Base-by-base conservation (phyloP, 1,284 basidiomycete species). In the Heterobasidion occidentale region DNA sequence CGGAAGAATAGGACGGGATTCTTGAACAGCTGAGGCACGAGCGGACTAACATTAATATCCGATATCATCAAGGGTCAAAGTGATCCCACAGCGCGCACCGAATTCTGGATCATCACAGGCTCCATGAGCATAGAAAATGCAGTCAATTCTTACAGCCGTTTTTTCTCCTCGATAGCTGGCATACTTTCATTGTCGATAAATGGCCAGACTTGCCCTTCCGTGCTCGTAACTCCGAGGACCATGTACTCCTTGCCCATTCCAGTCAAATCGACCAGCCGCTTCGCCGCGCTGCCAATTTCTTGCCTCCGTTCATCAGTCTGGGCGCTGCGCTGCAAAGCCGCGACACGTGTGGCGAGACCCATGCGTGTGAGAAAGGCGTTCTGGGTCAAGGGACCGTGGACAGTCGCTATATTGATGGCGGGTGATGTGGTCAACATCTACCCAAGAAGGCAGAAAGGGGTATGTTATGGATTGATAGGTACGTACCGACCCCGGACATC, bases 231-330 rank as follows among this genome's bases (percentile, higher is more conserved):
- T 1, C 80, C 84, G 61, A 88, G 67, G 17, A 88, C 72, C 64
- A 79, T 72, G 59, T 89, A 88, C 70, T 88, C 77, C 46, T 65
- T 71, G 0, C 87, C 86, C 87, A 89, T 89, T 20, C 83, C 82
- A 6, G 70, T 70, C 0, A 72, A 74, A 67, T 88, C 82, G 27
- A 83, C 74, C n/a, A 88, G 70, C 55, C 86, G 70, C 53, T 74
- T 66, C 33, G 79, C 80, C 1, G 79, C 80, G 38, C 72, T 65
- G 34, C 70, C 67, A 46, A 88, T 80, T 15, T 64, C 56, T 9
- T 59, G 52, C 50, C 55, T 69, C 5, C 79, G 64, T 49, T 83
- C 82, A 4, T 79, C 73, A 0, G 73, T 70, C 2, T 65, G 53
- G 0, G 84, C 81, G 0, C 73, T 69, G 5, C 74, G 65, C 2